Percentiles rank a stretch among this genome's conserved stretches.
These are phyloP conservation scores for Kodamaea plutei DNA, from an alignment of 1,139 yeast genomes.

Conservation along the genomic window DNA sequence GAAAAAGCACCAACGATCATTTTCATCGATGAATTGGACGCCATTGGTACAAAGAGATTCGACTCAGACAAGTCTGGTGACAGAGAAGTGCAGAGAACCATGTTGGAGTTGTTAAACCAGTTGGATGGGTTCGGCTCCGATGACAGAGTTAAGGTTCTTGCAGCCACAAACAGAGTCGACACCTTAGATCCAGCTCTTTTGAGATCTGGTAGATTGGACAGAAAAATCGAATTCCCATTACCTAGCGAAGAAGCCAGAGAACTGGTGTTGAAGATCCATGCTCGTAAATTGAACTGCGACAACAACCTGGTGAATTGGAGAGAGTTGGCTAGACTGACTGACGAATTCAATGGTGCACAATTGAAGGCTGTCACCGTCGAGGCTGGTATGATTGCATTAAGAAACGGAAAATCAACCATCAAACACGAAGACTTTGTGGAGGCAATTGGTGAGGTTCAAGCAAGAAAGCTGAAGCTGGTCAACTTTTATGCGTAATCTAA, in stretches of 20 bases:
- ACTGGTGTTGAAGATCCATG: slow-evolving; percentile 91
- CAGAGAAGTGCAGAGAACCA: slow-evolving; percentile 97
- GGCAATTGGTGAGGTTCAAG: slow-evolving; percentile 97
- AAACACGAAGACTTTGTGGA: slow-evolving; percentile 98
- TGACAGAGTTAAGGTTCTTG: slow-evolving; percentile 93
- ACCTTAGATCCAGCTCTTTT: slow-evolving; percentile 95
- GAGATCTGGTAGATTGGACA: slow-evolving; percentile 95
- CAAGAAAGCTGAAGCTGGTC: slow-evolving; percentile 90
- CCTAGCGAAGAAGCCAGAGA: slow-evolving; percentile 98
- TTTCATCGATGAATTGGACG: slow-evolving; percentile 96
- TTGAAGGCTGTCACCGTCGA: slow-evolving; percentile 97
- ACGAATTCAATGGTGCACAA: slow-evolving; percentile 98
- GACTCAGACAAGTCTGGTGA: slow-evolving; percentile 98
- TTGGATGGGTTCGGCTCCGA: slow-evolving; percentile 98
- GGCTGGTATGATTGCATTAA: slow-evolving; percentile 98
- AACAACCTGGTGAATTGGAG: slow-evolving; percentile 89
- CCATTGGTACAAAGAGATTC: slow-evolving; percentile 97
- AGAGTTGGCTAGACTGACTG: slow-evolving; percentile 95
- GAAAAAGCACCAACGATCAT: slow-evolving; percentile 98
- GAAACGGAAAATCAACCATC: slow-evolving; percentile 88
- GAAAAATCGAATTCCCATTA: slow-evolving; percentile 95
- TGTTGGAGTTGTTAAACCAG: slow-evolving; percentile 95
- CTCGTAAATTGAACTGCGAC: slow-evolving; percentile 93
- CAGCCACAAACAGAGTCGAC: slow-evolving; percentile 98
- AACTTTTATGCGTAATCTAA: slow-evolving; percentile 77